Conservation (phyloP, 495 filamentous ascomycete genomes). For the Emericellopsis terricola region DNA sequence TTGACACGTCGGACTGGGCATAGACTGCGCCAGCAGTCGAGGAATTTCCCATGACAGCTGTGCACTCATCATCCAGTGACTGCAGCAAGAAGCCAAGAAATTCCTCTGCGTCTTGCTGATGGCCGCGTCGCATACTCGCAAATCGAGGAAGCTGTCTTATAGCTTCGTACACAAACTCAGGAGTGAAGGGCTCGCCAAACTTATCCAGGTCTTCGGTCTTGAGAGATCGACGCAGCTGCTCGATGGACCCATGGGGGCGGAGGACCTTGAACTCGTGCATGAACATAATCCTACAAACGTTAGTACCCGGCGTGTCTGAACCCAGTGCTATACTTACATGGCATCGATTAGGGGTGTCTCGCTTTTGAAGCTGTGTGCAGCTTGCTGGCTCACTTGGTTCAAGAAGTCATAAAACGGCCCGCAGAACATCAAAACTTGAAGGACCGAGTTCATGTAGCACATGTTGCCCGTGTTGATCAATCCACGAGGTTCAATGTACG, state of each 20-base stretch:
- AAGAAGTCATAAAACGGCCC: slow-evolving; percentile 88
- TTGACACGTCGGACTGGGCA: slow-evolving; percentile 17
- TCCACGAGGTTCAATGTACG: slow-evolving; percentile 85
- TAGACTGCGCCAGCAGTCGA: slow-evolving; percentile 21
- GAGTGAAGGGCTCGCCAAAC: slow-evolving; percentile 80
- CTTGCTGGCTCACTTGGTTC: slow-evolving; percentile 67
- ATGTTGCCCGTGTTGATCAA: slow-evolving; percentile 96
- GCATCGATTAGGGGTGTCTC: slow-evolving; percentile 88
- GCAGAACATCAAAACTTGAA: slow-evolving; percentile 87
- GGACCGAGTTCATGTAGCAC: slow-evolving; percentile 99
- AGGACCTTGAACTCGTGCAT: slow-evolving; percentile 84
- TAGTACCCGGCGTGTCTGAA: slow-evolving; percentile 7
- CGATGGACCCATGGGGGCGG: slow-evolving; percentile 55
- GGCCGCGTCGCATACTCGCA: slow-evolving; percentile 83
- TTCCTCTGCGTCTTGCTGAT: slow-evolving; percentile 96
- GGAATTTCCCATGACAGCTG: slow-evolving; percentile 44
- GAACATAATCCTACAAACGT: slow-evolving; percentile 61
- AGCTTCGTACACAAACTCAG: slow-evolving; percentile 89
- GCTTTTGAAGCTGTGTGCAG: slow-evolving; percentile 81
- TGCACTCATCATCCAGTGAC: slow-evolving; percentile 84
- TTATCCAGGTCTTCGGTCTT: slow-evolving; percentile 74
- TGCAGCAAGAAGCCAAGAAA: slow-evolving; percentile 90
- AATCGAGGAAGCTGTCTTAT: slow-evolving; percentile 76
- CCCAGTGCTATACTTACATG: slow-evolving; percentile 41
- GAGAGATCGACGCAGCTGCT: slow-evolving; percentile 51